Conservation (phyloP, 176 grass and related monocot species). For the Zoysia japonica region DNA sequence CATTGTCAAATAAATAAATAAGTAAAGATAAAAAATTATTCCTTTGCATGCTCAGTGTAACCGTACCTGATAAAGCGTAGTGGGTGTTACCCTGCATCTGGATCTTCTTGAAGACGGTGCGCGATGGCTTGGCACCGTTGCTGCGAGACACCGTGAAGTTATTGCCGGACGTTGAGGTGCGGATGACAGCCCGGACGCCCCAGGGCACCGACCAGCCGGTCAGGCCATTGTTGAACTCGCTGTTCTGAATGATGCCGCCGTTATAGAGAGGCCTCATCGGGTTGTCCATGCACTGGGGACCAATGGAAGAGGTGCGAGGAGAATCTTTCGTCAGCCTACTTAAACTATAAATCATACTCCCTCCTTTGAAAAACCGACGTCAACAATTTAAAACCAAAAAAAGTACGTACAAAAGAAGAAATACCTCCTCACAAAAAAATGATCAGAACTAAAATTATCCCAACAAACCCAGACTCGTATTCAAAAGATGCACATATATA, state of each 20-base stretch:
- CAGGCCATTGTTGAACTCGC: conserved; percentile 57
- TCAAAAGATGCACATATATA: neutral
- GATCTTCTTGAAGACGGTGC: conserved; percentile 57
- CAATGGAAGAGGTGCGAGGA: neutral
- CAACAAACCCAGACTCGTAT: neutral
- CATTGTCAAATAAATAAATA: too few relatives aligned
- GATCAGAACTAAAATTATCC: too few relatives aligned
- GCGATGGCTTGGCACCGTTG: conserved; percentile 30
- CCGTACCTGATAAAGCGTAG: conserved; percentile 65
- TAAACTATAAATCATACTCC: too few relatives aligned
- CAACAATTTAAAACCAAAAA: too few relatives aligned
- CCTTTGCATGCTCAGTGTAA: neutral
- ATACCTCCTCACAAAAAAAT: too few relatives aligned
- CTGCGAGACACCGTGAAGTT: conserved; percentile 26
- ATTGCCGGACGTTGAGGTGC: conserved; percentile 47
- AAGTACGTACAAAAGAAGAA: too few relatives aligned
- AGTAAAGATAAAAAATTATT: too few relatives aligned
- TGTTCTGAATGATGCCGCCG: conserved; percentile 66
- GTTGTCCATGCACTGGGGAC: conserved; percentile 54
- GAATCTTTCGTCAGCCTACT: neutral
- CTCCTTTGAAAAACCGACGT: too few relatives aligned
- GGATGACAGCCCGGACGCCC: conserved; percentile 23
- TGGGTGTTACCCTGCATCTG: conserved; percentile 43
- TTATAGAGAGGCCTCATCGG: conserved; percentile 52
- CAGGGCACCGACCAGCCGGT: conserved; percentile 50